Evolutionary conservation across 2,329 filamentous ascomycete species (phyloP).

Genomic region (Ambrosiella xylebori): DNA sequence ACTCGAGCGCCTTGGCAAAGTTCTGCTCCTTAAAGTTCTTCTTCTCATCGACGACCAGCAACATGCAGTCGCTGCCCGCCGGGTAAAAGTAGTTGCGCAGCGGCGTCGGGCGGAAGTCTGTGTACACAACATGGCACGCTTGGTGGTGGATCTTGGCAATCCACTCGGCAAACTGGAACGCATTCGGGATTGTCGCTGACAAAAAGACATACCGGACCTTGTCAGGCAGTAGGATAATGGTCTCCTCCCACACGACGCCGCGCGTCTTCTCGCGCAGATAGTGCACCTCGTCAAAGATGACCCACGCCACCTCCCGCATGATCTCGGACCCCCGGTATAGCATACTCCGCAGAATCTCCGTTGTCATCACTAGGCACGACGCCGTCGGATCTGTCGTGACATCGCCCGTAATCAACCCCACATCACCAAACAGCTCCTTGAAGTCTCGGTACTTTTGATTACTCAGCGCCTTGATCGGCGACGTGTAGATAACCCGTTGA

Average conservation of each 20-base stretch:
- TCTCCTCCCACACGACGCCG: conserved; percentile 98
- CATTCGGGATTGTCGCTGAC: conserved; percentile 94
- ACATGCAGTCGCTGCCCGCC: conserved; percentile 77
- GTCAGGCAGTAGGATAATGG: conserved; percentile 91
- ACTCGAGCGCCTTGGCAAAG: conserved; percentile 87
- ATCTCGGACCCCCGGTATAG: conserved; percentile 95
- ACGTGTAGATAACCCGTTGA: conserved; percentile 97
- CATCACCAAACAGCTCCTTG: conserved; percentile 84
- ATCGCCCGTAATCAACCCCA: conserved; percentile 96
- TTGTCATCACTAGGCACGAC: conserved; percentile 97
- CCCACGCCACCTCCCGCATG: conserved; percentile 98
- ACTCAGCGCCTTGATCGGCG: conserved; percentile 94
- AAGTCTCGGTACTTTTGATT: conserved; percentile 99
- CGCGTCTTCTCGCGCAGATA: conserved; percentile 90
- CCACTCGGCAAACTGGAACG: conserved; percentile 99
- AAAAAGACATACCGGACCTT: conserved; percentile 98
- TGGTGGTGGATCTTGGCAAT: conserved; percentile 96
- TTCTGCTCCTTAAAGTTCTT: conserved; percentile 92
- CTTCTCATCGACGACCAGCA: conserved; percentile 91
- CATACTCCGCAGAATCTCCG: conserved; percentile 97
- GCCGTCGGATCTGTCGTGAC: conserved; percentile 98
- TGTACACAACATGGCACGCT: conserved; percentile 97
- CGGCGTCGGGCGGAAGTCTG: conserved; percentile 91
- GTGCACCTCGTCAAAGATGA: conserved; percentile 96
- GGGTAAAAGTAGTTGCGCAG: conserved; percentile 98